Percentiles rank a stretch among this genome's conserved stretches.
Conservation (phyloP, 495 filamentous ascomycete species). For the Penicillium paxilli region DNA sequence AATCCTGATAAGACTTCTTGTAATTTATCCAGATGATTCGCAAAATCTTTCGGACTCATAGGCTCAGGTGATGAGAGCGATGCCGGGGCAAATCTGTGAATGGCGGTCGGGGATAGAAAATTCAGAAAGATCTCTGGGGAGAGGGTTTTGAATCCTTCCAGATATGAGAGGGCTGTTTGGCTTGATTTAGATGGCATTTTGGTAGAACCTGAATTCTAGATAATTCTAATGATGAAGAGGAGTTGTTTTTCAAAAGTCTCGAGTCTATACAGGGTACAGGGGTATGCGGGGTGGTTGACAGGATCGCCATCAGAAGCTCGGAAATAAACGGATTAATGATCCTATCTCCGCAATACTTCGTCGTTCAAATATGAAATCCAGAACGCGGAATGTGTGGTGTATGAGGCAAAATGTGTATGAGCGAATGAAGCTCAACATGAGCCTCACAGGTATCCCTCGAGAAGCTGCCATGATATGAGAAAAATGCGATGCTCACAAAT, state of each 20-base stretch:
- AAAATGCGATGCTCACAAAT: too few relatives aligned
- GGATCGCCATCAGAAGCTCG: too few relatives aligned
- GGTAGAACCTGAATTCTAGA: too few relatives aligned
- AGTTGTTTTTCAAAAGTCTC: too few relatives aligned
- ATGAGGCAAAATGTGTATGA: too few relatives aligned
- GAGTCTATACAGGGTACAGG: too few relatives aligned
- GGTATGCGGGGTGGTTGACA: neutral
- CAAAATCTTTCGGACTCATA: constrained; percentile 16
- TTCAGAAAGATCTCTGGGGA: constrained; percentile 11
- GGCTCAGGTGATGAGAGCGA: constrained; percentile 19
- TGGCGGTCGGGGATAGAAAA: constrained; percentile 14
- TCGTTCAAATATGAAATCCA: neutral
- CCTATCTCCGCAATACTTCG: neutral
- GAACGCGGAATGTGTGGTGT: neutral
- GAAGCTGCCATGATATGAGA: too few relatives aligned
- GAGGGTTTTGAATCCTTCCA: constrained; percentile 9
- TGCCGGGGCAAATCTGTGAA: constrained; percentile 22
- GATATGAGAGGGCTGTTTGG: constrained; percentile 10
- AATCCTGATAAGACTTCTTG: constrained; percentile 18
- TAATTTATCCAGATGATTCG: constrained; percentile 15
- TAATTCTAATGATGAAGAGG: too few relatives aligned
- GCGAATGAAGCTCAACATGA: too few relatives aligned
- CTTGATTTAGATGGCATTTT: constrained; percentile 5
- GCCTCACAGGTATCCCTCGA: too few relatives aligned
- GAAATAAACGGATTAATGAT: neutral